Evolutionary conservation across 2,329 filamentous ascomycete genomes (phyloP).

Genomic region (Nemania sp.): DNA sequence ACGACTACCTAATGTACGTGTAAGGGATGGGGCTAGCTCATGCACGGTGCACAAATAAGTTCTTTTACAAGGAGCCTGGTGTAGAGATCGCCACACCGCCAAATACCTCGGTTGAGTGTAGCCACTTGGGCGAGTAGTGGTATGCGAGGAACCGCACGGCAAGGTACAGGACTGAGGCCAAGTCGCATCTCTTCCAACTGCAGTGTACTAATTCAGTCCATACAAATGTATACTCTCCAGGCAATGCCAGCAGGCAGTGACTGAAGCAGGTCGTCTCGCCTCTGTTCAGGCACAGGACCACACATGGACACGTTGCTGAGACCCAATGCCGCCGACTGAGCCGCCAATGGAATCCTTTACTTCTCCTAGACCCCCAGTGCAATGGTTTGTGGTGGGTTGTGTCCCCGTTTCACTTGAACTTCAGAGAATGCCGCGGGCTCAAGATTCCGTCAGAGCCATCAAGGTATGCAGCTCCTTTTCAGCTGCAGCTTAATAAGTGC

Average conservation of each 20-base stretch:
- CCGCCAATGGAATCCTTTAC: conserved; percentile 26
- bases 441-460: conserved; percentile 27
- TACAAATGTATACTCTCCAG: conserved; percentile 10
- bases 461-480: conserved; percentile 44
- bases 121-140: conserved; percentile 15
- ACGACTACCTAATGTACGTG: conserved; percentile 1
- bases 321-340: conserved; percentile 18
- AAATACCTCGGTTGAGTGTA: conserved; percentile 34
- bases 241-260: conserved; percentile 16
- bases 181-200: no score
- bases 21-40: conserved; percentile 16
- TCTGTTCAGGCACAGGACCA: conserved; percentile 24
- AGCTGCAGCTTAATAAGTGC: conserved; percentile 38
- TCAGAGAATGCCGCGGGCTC: conserved; percentile 34
- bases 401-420: conserved; percentile 44
- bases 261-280: conserved; percentile 7
- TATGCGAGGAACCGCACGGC: conserved; percentile 21
- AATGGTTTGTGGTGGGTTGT: no score
- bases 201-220: no score
- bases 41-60: conserved; percentile 37
- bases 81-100: conserved; percentile 36
- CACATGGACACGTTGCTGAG: conserved; percentile 37
- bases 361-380: conserved; percentile 37
- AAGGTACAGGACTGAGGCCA: conserved; percentile 28
- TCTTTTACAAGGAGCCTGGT: background rate